Conservation (phyloP, 2,329 filamentous ascomycete species). For the Pseudophaeomoniella oleicola region DNA sequence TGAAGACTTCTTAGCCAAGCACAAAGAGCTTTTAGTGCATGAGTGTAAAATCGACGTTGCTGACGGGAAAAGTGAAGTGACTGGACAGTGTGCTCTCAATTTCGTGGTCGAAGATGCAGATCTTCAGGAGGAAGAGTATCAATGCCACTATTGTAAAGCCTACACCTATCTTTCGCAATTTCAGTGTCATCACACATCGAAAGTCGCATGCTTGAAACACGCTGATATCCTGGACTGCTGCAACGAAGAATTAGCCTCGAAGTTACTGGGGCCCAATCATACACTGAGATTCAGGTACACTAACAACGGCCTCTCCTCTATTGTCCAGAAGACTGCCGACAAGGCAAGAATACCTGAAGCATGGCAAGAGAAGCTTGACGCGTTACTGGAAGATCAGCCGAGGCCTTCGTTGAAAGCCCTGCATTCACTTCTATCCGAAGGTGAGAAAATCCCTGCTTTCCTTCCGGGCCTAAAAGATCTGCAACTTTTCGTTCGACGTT, state of each 20-base stretch:
- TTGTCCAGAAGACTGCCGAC: constrained; percentile 65
- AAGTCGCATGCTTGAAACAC: constrained; percentile 69
- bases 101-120: constrained; percentile 57
- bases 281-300: constrained; percentile 63
- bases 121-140: constrained; percentile 80
- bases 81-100: constrained; percentile 39
- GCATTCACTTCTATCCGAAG: constrained; percentile 73
- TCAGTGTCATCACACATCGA: constrained; percentile 67
- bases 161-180: constrained; percentile 87
- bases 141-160: constrained; percentile 81
- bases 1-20: constrained; percentile 51
- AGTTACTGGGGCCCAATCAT: constrained; percentile 57
- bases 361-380: constrained; percentile 85
- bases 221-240: constrained; percentile 73
- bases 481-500: constrained; percentile 82
- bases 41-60: constrained; percentile 34
- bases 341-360: constrained; percentile 72
- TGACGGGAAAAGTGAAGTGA: constrained; percentile 25
- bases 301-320: constrained; percentile 50
- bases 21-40: constrained; percentile 41
- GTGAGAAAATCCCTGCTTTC: constrained; percentile 88
- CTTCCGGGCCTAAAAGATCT: constrained; percentile 70
- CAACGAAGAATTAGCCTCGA: constrained; percentile 48
- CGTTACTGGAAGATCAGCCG: constrained; percentile 66
- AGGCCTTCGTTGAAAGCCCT: constrained; percentile 76